Evolutionary conservation across 345 rosid species (phyloP), one percentile per base, ranked within the genome.

Genomic region (Aquilaria malaccensis): DNA sequence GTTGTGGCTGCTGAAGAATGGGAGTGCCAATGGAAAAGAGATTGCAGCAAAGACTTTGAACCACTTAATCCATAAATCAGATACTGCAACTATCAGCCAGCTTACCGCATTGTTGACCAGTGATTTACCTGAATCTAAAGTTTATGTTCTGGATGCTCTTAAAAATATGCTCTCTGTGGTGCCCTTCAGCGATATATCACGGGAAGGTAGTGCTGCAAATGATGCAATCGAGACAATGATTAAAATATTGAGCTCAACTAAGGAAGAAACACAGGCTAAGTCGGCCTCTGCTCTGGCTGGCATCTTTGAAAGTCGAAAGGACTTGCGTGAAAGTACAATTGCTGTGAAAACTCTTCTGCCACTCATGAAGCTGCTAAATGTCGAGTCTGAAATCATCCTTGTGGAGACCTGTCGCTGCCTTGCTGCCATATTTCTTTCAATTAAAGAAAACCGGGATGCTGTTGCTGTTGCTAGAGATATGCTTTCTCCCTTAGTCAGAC

Each of bases 151-250:
- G 81, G 99, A 95, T 80, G 98, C 98, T 60, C 78, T 95, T 55
- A 85, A 77, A 76, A 91, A 93, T 71, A 91, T 95, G 99, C 96
- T 95, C 66, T 88, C 91, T 65, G 91, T 87, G 70, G 94, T 88
- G 65, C 75, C 88, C 53, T 74, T 88, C 72, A 79, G 32, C 62
- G 99, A 95, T 71, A 83, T 84, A 74, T 69, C 87, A 48, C 85
- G 90, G 57, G 97, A 95, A 72, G 99, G 99, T 62, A 87, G 96
- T 81, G 98, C 99, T 71, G 87, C 99, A 62, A 91, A 91, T 77
- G 99, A 95, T 77, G 99, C 99, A 29, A 80, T 91, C 66, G 99
- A 88, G 85, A 95, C 96, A 49, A 88, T 91, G 85, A 84, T 95
- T 64, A 95, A 84, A 76, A 75, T 91, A 72, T 65, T 91, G 85